phyloP scores from a whole-genome alignment of 192 early-diverging fungal genomes.

The Endogone sp. region DNA sequence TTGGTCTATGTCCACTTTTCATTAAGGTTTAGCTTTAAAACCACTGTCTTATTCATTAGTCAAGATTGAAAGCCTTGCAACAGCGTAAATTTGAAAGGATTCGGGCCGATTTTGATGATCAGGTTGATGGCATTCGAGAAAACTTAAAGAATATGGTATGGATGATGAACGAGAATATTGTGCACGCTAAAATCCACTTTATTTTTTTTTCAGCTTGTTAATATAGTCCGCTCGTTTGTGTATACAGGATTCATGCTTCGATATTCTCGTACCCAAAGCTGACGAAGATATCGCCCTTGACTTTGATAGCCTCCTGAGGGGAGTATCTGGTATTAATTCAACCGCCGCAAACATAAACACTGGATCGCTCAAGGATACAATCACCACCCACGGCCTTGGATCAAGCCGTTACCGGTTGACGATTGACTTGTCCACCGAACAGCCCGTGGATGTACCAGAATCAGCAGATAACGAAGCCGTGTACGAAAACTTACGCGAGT shows the following conservation, averaged over 20 bases:
- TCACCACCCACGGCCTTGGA: conserved; percentile 53
- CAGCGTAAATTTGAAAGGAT: conserved; percentile 30
- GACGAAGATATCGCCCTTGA: conserved; percentile 23
- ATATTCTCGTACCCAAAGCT: conserved; percentile 44
- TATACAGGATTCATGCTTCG: conserved; percentile 39
- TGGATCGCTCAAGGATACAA: conserved; percentile 25
- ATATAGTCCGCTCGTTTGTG: no score
- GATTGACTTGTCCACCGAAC: conserved; percentile 46
- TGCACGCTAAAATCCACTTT: no score
- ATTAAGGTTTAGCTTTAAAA: no score
- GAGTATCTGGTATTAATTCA: background rate
- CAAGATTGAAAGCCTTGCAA: conserved; percentile 25
- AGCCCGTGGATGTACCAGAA: conserved; percentile 46
- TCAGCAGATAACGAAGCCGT: conserved; percentile 48
- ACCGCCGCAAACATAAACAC: background rate
- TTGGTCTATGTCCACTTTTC: no score
- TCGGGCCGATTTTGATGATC: conserved; percentile 32
- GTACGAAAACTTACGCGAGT: conserved; percentile 50
- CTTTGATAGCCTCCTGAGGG: conserved; percentile 27
- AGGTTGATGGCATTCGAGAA: conserved; percentile 33
- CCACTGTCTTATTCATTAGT: background rate
- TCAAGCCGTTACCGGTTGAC: conserved; percentile 55
- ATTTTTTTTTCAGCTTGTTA: no score
- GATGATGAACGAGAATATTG: background rate
- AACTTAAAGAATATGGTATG: conserved; percentile 37